Percentiles rank a stretch among this genome's conserved stretches.
These are phyloP conservation scores for Microstroma glucosiphilum DNA, from an alignment of 1,284 basidiomycete species.

Conservation along the genomic window DNA sequence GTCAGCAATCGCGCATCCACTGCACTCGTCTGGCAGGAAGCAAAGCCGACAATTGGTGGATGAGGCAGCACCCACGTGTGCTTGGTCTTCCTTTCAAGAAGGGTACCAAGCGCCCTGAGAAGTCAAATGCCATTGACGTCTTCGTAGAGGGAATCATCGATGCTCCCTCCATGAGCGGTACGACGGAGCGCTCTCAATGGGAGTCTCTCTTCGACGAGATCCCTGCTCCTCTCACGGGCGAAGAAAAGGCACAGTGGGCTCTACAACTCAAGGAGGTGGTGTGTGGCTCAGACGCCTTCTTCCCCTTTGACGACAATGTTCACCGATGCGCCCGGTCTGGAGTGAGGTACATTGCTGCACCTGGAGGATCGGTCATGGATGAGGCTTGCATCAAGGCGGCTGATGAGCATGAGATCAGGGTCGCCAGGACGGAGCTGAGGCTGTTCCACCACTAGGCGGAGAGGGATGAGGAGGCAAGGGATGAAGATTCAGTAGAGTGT, in stretches of 20 bases:
- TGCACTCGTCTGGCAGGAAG: slow-evolving; percentile 94
- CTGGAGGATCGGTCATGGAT: slow-evolving; percentile 95
- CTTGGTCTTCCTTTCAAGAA: slow-evolving; percentile 90
- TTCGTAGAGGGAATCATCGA: slow-evolving; percentile 79
- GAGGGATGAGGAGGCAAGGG: no score
- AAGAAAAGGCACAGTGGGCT: slow-evolving; percentile 59
- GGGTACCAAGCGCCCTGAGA: slow-evolving; percentile 93
- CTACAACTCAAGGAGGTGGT: slow-evolving; percentile 63
- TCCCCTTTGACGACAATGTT: slow-evolving; percentile 99
- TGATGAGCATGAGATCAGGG: slow-evolving; percentile 46
- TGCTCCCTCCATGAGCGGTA: slow-evolving; percentile 60
- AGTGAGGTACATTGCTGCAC: slow-evolving; percentile 85
- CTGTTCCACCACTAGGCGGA: slow-evolving; percentile 48
- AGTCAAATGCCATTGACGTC: slow-evolving; percentile 94
- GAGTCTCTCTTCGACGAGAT: slow-evolving; percentile 75
- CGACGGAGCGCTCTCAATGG: slow-evolving; percentile 77
- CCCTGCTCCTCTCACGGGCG: slow-evolving; percentile 64
- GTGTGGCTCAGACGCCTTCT: slow-evolving; percentile 95
- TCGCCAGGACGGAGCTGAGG: slow-evolving; percentile 44
- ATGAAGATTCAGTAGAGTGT: no score
- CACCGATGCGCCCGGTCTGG: slow-evolving; percentile 86
- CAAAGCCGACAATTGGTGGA: slow-evolving; percentile 99
- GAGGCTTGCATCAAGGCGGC: slow-evolving; percentile 51
- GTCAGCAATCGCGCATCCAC: slow-evolving; percentile 97
- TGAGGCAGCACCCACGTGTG: slow-evolving; percentile 89